Base-by-base conservation (phyloP, 2,329 filamentous ascomycete species). In the Xylaria sp. region DNA sequence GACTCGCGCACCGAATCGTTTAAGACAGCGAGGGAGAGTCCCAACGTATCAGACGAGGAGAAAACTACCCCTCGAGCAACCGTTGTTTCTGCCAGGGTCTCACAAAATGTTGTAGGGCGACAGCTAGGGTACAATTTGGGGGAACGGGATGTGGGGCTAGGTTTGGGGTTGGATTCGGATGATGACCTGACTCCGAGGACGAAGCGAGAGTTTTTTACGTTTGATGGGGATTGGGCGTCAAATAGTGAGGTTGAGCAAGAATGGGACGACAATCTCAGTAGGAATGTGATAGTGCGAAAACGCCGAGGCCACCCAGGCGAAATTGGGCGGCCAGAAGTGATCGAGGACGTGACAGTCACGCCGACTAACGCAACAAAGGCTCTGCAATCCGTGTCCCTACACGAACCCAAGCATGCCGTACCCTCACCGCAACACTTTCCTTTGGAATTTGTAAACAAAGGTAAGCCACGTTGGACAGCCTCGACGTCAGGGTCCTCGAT, bases 1-100 rank as follows among this genome's bases (percentile, higher is more conserved):
- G 88, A 86, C 54, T 87, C 85, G n/a, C 83, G 83, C 38, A 83
- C 87, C 21, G 87, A 89, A 54, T 92, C 90, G 1, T 93, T 92
- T 71, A 87, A 79, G 67, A 93, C 90, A 2, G 90, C 90, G 4
- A 82, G 80, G 38, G 90, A 93, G 74, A 83, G 85, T 44, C 83
- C 84, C 1, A 82, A 81, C 17, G 85, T 85, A 1, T 89, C 88
- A 19, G 86, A 87, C 29, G 87, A 82, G 58, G 74, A 73, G 40
- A 78, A 70, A 57, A 76, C 78, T 13, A 80, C 80, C 3, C 66
- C 80, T 23, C 76, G 79, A 25, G 77, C 76, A n/a, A 59, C 65
- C 8, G n/a, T 74, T n/a, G 64, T 72, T 10, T 83, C 79, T 10
- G 67, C 76, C 3, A 77, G 75, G 58, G 76, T 79, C 1, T 83